Base-by-base conservation (phyloP, 352 stramenopile genomes). In the Chloridella minuta region DNA sequence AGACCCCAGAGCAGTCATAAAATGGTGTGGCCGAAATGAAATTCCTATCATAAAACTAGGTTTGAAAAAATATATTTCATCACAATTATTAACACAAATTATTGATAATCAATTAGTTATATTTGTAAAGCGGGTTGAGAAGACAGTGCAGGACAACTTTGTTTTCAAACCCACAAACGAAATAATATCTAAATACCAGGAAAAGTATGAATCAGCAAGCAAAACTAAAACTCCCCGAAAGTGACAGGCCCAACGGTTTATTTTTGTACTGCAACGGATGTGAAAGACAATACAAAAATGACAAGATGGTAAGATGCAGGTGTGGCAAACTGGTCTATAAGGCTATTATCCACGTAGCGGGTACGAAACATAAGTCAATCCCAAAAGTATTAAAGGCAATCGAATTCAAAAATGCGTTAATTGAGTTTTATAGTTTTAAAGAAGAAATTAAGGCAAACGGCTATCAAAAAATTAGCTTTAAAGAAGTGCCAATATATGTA, bases 41-140 rank as follows among this genome's bases (percentile, higher is more conserved):
- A 18, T 66, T 66, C 10, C 40, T 10, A 66, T 66, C 10, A 66
- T 66, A 18, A 10, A 10, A 66, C n/a, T 66, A 18, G 40, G 40
- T 10, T 66, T 66, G n/a, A 66, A 66, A 10, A 66, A 66, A 66
- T 66, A 66, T 66, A n/a, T 66, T 66, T 66, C 40, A 18, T 18
- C 10, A 66, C 40, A 66, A 18, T 66, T 66, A 18, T 66, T 66
- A 66, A 66, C 40, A 66, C 40, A 66, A n/a, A 18, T 18, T 66
- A 66, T 66, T 66, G 40, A 66, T 66, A 66, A 66, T 66, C 40
- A 66, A 66, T 66, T 66, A 66, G 40, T 66, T 66, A 66, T n/a
- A 66, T 66, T 66, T 66, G 40, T 18, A 18, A 66, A 66, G n/a
- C 10, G 10, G 40, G 10, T 66, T 66, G 40, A 66, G n/a, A 66